Conservation (phyloP, 1,284 basidiomycete species). For the Quambalaria eucalypti region DNA sequence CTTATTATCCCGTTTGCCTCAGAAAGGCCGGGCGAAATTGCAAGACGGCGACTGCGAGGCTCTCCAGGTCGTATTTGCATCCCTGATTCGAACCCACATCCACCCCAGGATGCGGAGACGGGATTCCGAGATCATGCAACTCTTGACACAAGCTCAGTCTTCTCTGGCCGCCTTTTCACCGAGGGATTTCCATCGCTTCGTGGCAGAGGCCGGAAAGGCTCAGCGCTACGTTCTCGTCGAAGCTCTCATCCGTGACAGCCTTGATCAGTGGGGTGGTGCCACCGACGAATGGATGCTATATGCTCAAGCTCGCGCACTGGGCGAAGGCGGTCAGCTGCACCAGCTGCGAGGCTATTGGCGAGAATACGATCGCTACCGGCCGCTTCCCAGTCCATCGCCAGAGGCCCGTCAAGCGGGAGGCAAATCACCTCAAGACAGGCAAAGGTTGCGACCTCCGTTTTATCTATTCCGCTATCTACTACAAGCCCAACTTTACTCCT, state of each 20-base stretch:
- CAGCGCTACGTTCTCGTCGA: slow-evolving; percentile 12
- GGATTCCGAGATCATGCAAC: not conserved
- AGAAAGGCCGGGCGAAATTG: too few relatives aligned
- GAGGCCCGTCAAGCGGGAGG: too few relatives aligned
- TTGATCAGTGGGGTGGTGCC: slow-evolving; percentile 8
- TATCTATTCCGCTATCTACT: not conserved
- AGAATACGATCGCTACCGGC: too few relatives aligned
- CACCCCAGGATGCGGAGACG: not conserved
- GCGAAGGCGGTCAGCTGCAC: slow-evolving; percentile 8
- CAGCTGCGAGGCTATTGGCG: slow-evolving; percentile 1
- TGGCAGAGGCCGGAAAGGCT: slow-evolving; percentile 8
- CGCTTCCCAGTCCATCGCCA: too few relatives aligned
- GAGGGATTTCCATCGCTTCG: slow-evolving; percentile 13
- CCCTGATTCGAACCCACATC: not conserved
- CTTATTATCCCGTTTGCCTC: not conserved
- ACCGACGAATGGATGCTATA: slow-evolving; percentile 19
- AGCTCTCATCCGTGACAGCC: slow-evolving; percentile 11
- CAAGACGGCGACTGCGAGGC: not conserved
- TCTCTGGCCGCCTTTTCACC: slow-evolving; percentile 11
- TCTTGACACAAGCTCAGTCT: not conserved
- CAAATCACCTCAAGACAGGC: too few relatives aligned
- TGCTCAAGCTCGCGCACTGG: slow-evolving; percentile 12
- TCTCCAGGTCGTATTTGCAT: not conserved
- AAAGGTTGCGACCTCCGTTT: not conserved
- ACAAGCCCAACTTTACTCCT: not conserved